Evolutionary conservation across 1,284 basidiomycete species (phyloP).

Genomic region (Tilletia caries): DNA sequence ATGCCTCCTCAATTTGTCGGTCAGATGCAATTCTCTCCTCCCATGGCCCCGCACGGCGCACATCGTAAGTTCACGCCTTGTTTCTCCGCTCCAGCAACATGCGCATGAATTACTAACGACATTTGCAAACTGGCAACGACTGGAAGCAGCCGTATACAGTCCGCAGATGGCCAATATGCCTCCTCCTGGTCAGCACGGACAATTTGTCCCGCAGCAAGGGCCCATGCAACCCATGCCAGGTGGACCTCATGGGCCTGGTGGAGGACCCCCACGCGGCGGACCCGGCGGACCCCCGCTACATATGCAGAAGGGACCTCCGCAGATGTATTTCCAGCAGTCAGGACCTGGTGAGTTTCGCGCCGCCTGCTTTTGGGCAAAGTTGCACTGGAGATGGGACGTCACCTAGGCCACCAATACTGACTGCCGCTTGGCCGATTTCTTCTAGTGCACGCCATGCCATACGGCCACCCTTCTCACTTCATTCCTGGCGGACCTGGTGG

Average conservation of each 20-base stretch:
- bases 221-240: conserved; percentile 30
- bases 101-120: no score
- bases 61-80: conserved; percentile 19
- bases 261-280: not conserved
- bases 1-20: conserved; percentile 37
- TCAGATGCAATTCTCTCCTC: conserved; percentile 39
- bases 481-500: conserved; percentile 3
- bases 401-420: no score
- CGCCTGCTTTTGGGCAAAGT: no score
- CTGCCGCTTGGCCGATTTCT: no score
- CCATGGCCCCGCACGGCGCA: conserved; percentile 37
- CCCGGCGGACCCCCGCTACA: not conserved
- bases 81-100: no score
- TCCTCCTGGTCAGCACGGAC: conserved; percentile 5
- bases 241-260: conserved; percentile 19
- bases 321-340: conserved; percentile 7
- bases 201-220: conserved; percentile 25
- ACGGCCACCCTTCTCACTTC: conserved; percentile 2
- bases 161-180: conserved; percentile 40
- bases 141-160: conserved; percentile 37
- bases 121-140: no score
- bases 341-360: not conserved
- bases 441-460: conserved; percentile 5
- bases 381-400: no score
- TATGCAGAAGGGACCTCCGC: not conserved